Conservation (phyloP, 108 stramenopile genomes). For the Nitzschia putrida region DNA sequence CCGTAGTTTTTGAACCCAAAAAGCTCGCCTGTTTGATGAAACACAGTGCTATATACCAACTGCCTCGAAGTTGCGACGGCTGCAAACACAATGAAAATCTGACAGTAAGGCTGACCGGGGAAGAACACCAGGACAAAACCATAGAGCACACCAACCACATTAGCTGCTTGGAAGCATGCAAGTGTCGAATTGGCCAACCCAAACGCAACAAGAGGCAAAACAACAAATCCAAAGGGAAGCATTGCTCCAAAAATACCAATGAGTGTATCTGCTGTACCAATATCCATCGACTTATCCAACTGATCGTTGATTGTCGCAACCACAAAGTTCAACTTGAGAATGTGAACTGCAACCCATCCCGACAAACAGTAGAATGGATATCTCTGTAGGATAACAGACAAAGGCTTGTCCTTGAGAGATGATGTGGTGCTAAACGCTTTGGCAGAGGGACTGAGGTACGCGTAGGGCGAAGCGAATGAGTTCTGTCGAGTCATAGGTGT, state of each 20-base stretch:
- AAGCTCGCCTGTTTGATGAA: constrained; percentile 28
- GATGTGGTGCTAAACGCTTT: not conserved
- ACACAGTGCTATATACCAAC: constrained; percentile 42
- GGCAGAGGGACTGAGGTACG: constrained; percentile 4
- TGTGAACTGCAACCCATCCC: constrained; percentile 36
- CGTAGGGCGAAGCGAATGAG: constrained; percentile 29
- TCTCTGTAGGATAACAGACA: constrained; percentile 19
- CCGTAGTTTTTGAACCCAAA: constrained; percentile 44
- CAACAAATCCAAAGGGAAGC: constrained; percentile 46
- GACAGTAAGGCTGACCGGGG: constrained; percentile 6
- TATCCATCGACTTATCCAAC: constrained; percentile 10
- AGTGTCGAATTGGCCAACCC: constrained; percentile 16
- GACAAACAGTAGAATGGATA: constrained; percentile 29
- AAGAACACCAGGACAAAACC: constrained; percentile 32
- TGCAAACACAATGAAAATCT: constrained; percentile 33
- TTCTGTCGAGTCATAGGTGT: not conserved
- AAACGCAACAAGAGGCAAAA: constrained; percentile 27
- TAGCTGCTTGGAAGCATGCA: constrained; percentile 21
- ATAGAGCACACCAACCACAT: constrained; percentile 35
- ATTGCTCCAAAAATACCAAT: constrained; percentile 47
- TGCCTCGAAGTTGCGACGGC: constrained; percentile 48
- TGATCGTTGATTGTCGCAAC: constrained; percentile 49
- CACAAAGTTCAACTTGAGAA: constrained; percentile 45
- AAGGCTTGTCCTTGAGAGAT: constrained; percentile 15
- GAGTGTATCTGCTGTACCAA: constrained; percentile 4